These are phyloP conservation scores for Xylaria arbuscula DNA, from an alignment of 2,329 filamentous ascomycete genomes.

Conservation along the genomic window DNA sequence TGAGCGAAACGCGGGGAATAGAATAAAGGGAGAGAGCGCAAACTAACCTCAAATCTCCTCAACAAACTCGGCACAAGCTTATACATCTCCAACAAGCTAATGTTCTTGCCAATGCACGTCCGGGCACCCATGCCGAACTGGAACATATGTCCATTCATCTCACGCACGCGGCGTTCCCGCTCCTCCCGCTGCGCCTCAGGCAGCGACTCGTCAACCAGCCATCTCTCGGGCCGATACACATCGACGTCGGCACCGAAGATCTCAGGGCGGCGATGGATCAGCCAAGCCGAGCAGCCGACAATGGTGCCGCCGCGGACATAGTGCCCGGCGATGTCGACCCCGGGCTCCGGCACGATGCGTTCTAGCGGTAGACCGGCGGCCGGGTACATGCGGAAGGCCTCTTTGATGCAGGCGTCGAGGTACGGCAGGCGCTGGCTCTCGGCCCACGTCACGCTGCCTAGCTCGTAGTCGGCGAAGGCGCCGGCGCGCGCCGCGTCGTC, in stretches of 20 bases:
- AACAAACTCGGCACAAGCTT: conserved; percentile 71
- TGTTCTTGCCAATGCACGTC: conserved; percentile 77
- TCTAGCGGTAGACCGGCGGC: conserved; percentile 79
- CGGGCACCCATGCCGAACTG: conserved; percentile 78
- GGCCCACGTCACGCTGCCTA: conserved; percentile 73
- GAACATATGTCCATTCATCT: conserved; percentile 77
- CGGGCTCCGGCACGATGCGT: conserved; percentile 74
- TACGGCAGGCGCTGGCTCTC: conserved; percentile 78
- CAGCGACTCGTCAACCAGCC: conserved; percentile 60
- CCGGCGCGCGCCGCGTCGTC: conserved; percentile 67
- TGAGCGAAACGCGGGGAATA: neutral
- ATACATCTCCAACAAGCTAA: conserved; percentile 71
- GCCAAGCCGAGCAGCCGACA: conserved; percentile 80
- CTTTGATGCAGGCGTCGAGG: conserved; percentile 81
- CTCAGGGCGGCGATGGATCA: conserved; percentile 74
- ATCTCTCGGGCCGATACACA: conserved; percentile 74
- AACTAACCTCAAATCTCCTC: conserved; percentile 69
- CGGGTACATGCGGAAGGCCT: conserved; percentile 80
- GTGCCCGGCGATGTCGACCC: conserved; percentile 70
- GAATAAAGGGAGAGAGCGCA: neutral
- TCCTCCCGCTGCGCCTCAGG: conserved; percentile 48
- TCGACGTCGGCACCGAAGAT: conserved; percentile 77
- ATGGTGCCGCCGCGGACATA: conserved; percentile 76
- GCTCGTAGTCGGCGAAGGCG: conserved; percentile 61
- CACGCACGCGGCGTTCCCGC: conserved; percentile 66